Evolutionary conservation across 176 grass and related monocot genomes (phyloP).

Genomic region (Oryza officinalis): DNA sequence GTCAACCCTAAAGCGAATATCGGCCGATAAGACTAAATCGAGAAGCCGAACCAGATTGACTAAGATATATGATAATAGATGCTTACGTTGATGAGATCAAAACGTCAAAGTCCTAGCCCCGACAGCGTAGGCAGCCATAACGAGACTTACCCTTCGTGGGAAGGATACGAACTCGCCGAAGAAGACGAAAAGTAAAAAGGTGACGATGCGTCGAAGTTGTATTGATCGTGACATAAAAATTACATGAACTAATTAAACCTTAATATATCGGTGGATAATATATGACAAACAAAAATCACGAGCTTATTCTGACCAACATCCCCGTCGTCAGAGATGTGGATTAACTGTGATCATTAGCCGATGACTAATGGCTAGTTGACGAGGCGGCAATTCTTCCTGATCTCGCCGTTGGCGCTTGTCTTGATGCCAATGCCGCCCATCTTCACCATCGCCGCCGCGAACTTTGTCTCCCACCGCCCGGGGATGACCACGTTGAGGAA

Average conservation of each 20-base stretch:
- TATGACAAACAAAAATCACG: background rate
- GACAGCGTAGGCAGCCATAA: too few species aligned
- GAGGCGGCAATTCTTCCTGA: constrained; percentile 28
- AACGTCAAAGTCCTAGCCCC: too few species aligned
- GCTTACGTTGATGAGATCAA: too few species aligned
- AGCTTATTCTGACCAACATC: background rate
- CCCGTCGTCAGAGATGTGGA: background rate
- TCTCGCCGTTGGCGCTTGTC: constrained; percentile 24
- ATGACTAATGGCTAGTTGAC: background rate
- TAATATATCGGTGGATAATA: background rate
- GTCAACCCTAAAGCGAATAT: too few species aligned
- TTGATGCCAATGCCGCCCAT: constrained; percentile 9
- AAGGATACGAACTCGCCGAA: too few species aligned
- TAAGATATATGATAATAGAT: too few species aligned
- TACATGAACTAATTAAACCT: background rate
- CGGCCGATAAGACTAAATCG: too few species aligned
- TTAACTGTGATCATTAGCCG: background rate
- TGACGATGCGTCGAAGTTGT: too few species aligned
- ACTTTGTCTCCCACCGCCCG: background rate
- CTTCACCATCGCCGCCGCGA: constrained; percentile 36
- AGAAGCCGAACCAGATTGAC: too few species aligned
- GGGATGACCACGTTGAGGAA: background rate
- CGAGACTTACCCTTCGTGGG: too few species aligned
- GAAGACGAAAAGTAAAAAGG: too few species aligned
- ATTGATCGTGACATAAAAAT: too few species aligned